Conservation (phyloP, 495 filamentous ascomycete genomes). For the Aspergillus incahuasiensis region DNA sequence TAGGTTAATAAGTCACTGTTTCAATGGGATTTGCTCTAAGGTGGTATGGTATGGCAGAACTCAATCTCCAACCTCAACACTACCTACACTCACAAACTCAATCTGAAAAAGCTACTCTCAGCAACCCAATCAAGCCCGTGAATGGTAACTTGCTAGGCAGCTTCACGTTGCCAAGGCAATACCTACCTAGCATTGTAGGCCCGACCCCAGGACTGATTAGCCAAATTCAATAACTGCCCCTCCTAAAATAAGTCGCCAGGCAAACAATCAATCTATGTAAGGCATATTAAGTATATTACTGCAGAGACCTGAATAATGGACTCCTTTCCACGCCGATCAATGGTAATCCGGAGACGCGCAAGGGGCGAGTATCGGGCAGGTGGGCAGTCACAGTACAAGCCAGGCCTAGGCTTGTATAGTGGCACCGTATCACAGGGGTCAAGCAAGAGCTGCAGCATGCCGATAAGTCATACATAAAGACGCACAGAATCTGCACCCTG, state of each 20-base stretch:
- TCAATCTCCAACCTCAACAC: no score
- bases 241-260: background rate
- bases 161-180: background rate
- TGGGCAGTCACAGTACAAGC: background rate
- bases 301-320: background rate
- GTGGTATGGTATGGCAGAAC: no score
- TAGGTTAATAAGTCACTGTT: no score
- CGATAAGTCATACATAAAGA: background rate
- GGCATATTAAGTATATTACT: background rate
- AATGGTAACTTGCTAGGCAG: no score
- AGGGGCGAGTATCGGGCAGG: background rate
- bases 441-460: background rate
- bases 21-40: no score
- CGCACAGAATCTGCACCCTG: background rate
- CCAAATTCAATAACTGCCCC: background rate
- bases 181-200: background rate
- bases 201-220: background rate
- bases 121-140: no score
- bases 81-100: no score
- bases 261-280: background rate
- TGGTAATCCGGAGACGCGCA: constrained; percentile 1
- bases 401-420: background rate
- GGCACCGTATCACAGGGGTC: background rate
- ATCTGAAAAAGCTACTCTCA: no score
- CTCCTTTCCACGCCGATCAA: background rate